Evolutionary conservation across 148 eudicot species (phyloP).

Genomic region (Amaranthus hypochondriacus): DNA sequence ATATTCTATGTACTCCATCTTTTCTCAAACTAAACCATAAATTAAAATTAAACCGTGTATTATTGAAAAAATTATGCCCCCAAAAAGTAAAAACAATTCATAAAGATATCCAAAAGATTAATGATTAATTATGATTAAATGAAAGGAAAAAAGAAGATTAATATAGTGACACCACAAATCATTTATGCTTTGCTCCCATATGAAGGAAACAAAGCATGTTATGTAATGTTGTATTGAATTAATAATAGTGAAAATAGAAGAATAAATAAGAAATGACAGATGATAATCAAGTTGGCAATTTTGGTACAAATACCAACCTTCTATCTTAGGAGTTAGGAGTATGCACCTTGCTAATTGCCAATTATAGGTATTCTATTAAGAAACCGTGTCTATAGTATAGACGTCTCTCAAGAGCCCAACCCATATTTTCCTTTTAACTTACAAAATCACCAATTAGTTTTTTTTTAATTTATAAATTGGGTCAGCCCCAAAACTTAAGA

Average conservation of each 20-base stretch:
- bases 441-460: too few species aligned
- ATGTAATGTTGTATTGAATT: constrained; percentile 23
- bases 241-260: not conserved
- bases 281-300: constrained; percentile 21
- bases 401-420: too few species aligned
- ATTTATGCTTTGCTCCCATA: constrained; percentile 42
- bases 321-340: not conserved
- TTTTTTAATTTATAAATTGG: too few species aligned
- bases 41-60: not conserved
- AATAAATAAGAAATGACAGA: constrained; percentile 9
- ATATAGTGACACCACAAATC: constrained; percentile 25
- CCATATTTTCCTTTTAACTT: too few species aligned
- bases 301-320: constrained; percentile 27
- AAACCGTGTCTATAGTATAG: too few species aligned
- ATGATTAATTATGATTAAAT: not conserved
- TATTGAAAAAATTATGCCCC: not conserved
- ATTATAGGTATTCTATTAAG: too few species aligned
- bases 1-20: not conserved
- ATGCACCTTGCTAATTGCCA: too few species aligned
- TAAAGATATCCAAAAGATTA: not conserved
- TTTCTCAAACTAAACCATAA: not conserved
- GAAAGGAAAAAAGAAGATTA: not conserved
- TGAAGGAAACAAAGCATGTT: constrained; percentile 41
- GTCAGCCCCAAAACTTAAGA: too few species aligned
- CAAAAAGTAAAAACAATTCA: not conserved